Evolutionary conservation across 306 rosid genomes (phyloP).

Genomic region (Cicer arietinum): DNA sequence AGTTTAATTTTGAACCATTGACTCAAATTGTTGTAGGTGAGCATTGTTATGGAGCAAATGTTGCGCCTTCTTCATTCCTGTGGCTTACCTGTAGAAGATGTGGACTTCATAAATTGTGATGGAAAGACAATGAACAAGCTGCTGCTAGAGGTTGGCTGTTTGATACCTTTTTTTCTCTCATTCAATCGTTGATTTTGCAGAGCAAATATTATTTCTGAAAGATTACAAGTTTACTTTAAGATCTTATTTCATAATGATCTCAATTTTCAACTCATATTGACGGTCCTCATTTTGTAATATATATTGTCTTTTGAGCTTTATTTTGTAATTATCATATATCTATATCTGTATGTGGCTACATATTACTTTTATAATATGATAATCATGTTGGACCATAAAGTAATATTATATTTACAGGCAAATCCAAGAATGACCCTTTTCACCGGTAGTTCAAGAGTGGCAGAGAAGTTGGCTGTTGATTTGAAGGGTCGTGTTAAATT

Average conservation of each 20-base stretch:
- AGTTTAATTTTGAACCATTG: not conserved
- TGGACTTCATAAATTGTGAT: slow-evolving; percentile 88
- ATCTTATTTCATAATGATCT: slow-evolving; percentile 21
- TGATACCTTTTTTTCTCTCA: slow-evolving; percentile 4
- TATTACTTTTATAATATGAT: slow-evolving; percentile 10
- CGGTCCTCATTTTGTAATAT: not conserved
- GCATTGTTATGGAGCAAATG: slow-evolving; percentile 99
- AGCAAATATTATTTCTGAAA: slow-evolving; percentile 29
- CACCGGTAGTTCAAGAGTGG: slow-evolving; percentile 98
- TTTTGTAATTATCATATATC: slow-evolving; percentile 13
- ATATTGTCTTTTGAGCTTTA: slow-evolving; percentile 22
- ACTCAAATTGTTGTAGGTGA: slow-evolving; percentile 65
- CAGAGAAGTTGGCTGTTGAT: slow-evolving; percentile 85
- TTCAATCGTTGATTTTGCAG: not conserved
- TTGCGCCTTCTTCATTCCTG: slow-evolving; percentile 85
- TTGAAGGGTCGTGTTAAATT: slow-evolving; percentile 84
- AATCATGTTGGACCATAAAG: slow-evolving; percentile 30
- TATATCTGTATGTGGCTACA: slow-evolving; percentile 16
- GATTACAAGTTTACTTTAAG: slow-evolving; percentile 9
- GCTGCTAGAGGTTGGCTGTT: slow-evolving; percentile 71
- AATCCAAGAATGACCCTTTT: slow-evolving; percentile 94
- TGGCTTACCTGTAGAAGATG: slow-evolving; percentile 86
- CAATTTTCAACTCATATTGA: slow-evolving; percentile 38
- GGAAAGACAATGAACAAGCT: slow-evolving; percentile 96
- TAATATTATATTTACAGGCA: slow-evolving; percentile 58